Percentiles rank a stretch among this genome's conserved stretches.
phyloP scores from a whole-genome alignment of 805 yeast genomes.

The Millerago galiae region DNA sequence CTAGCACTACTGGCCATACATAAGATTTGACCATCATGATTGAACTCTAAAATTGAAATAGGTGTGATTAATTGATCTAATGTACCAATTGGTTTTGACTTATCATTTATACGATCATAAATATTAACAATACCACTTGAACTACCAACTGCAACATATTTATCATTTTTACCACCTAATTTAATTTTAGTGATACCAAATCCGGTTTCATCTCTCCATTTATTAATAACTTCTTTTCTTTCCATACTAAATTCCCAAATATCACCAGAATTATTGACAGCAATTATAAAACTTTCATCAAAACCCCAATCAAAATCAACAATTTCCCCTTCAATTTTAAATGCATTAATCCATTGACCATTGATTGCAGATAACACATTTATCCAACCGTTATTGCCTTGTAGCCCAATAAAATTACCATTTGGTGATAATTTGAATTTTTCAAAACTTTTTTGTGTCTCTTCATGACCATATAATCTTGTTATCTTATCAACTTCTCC shows the following conservation, averaged over 20 bases:
- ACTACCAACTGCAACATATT: constrained; percentile 87
- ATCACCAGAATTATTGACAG: constrained; percentile 75
- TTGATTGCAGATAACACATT: constrained; percentile 69
- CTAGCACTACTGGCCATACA: constrained; percentile 80
- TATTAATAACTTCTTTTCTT: constrained; percentile 43
- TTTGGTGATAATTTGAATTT: constrained; percentile 69
- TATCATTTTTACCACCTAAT: constrained; percentile 61
- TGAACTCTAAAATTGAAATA: constrained; percentile 65
- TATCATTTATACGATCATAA: constrained; percentile 50
- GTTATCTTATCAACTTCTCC: constrained; percentile 79
- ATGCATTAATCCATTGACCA: constrained; percentile 84
- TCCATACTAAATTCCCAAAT: constrained; percentile 77
- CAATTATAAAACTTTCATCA: constrained; percentile 41
- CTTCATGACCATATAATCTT: constrained; percentile 88
- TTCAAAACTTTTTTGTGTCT: constrained; percentile 81
- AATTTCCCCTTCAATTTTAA: constrained; percentile 81
- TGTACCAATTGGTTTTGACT: constrained; percentile 50
- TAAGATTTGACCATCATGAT: constrained; percentile 83
- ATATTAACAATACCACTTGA: constrained; percentile 84
- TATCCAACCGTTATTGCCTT: constrained; percentile 89
- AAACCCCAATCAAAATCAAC: constrained; percentile 70
- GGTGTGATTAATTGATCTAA: constrained; percentile 80
- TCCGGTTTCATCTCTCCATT: constrained; percentile 86
- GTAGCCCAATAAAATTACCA: constrained; percentile 67
- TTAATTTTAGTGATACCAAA: constrained; percentile 74